Evolutionary conservation across 768 basidiomycete genomes (phyloP).

Genomic region (Pholiota conissans): DNA sequence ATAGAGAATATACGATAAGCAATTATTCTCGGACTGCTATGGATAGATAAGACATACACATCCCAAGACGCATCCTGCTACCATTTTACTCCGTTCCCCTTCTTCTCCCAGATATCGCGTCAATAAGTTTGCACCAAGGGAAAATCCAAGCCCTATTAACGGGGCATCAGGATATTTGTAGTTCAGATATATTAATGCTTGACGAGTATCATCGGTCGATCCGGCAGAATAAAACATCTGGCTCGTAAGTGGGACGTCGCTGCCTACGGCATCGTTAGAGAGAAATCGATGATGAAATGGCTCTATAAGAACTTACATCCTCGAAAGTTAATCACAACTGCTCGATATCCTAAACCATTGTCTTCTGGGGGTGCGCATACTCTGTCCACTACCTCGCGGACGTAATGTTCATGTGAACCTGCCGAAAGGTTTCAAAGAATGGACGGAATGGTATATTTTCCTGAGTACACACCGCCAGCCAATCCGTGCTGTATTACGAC

Average conservation of each 20-base stretch:
- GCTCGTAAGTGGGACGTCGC: conserved; percentile 78
- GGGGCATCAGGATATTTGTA: conserved; percentile 74
- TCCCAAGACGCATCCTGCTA: conserved; percentile 66
- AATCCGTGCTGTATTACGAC: conserved; percentile 58
- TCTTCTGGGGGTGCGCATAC: conserved; percentile 65
- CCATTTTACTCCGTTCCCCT: conserved; percentile 58
- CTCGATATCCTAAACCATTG: conserved; percentile 88
- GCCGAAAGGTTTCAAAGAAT: conserved; percentile 6
- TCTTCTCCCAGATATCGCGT: conserved; percentile 89
- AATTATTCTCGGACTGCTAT: neutral
- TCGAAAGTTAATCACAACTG: conserved; percentile 86
- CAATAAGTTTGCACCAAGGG: conserved; percentile 89
- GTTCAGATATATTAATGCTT: conserved; percentile 74
- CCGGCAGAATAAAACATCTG: conserved; percentile 84
- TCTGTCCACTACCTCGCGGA: conserved; percentile 74
- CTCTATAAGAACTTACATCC: conserved; percentile 72
- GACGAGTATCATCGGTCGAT: conserved; percentile 85
- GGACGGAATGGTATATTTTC: neutral
- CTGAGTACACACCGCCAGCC: conserved; percentile 39
- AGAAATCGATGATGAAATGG: conserved; percentile 12
- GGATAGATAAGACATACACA: conserved; percentile 55
- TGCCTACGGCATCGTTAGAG: conserved; percentile 65
- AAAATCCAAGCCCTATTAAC: conserved; percentile 86
- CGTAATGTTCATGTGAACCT: conserved; percentile 91
- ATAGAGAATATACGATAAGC: conserved; percentile 14